These are phyloP conservation scores for Epichloe sibirici DNA, from an alignment of 2,329 filamentous ascomycete genomes.

Conservation along the genomic window DNA sequence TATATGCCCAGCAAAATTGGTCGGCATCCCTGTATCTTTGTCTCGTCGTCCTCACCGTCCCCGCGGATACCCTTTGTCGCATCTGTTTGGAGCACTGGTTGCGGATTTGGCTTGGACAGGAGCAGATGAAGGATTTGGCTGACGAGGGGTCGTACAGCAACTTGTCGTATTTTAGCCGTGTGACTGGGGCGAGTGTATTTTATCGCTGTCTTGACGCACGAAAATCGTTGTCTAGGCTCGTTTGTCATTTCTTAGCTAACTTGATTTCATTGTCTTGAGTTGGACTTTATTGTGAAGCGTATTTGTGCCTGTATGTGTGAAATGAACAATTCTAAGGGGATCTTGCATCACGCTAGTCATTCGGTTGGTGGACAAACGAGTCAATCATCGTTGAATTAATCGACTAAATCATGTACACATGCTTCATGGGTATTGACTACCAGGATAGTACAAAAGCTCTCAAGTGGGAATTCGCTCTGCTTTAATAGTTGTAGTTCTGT, in stretches of 20 bases:
- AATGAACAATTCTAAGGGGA: background rate
- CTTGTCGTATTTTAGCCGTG: conserved; percentile 29
- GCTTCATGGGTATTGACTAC: background rate
- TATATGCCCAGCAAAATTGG: conserved; percentile 10
- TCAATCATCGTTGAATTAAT: too few relatives aligned
- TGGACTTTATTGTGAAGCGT: conserved; percentile 6
- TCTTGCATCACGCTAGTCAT: too few relatives aligned
- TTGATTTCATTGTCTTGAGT: conserved; percentile 23
- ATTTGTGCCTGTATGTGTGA: conserved; percentile 4
- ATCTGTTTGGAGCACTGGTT: conserved; percentile 20
- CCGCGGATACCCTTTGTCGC: conserved; percentile 17
- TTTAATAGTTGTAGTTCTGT: background rate
- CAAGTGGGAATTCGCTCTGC: background rate
- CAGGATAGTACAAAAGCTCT: background rate
- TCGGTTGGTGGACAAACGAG: too few relatives aligned
- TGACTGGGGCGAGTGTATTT: conserved; percentile 19
- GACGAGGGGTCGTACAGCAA: conserved; percentile 17
- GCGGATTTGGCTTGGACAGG: conserved; percentile 22
- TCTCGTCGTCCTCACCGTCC: conserved; percentile 13
- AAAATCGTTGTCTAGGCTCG: conserved; percentile 18
- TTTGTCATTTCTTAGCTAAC: conserved; percentile 27
- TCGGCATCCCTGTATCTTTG: conserved; percentile 6
- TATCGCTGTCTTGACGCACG: conserved; percentile 20
- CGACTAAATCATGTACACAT: background rate
- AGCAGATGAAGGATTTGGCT: conserved; percentile 20